Base-by-base conservation (phyloP, 1,139 yeast species). In the Zygotorulaspora mrakii region DNA sequence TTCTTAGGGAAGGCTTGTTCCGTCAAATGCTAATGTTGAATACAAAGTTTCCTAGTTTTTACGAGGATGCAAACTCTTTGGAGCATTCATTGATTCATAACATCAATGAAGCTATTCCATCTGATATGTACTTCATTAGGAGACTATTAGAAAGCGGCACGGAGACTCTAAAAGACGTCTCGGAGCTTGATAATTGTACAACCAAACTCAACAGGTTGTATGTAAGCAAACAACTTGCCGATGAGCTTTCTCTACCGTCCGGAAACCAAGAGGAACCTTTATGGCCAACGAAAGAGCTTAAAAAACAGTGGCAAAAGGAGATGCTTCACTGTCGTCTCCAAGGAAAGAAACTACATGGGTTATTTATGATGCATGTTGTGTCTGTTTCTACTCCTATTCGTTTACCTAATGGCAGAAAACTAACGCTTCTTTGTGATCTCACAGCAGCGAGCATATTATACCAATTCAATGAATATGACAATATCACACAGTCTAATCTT, bases 321-420 rank as follows among this genome's bases (percentile, higher is more conserved):
- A 31, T 22, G 7, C 20, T 18, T 3, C n/a, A 13, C 7, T 40
- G 12, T 26, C 20, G 24, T 3, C 14, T n/a, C 8, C 25, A 25
- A 2, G 28, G 35, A 12, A 40, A 43, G 20, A 21, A 5, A n/a
- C 24, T 43, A 4, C 31, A 32, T 22, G 47, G 47, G 5, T 20
- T 36, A 4, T 43, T 37, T 25, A 23, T 20, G 10, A 25, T 29
- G 1, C 58, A 54, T 33, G 25, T 41, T 17, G 17, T 54, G 7
- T 39, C 46, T n/a, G 44, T 54, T 25, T 34, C 43, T 4, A 45
- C 49, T 10, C 53, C 54, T 3, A 41, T 50, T 22, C 28, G 29
- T 9, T 17, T 42, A 11, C 18, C 40, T 2, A 33, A 35, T 23
- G 36, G 42, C 1, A 27, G 29, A 11, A 16, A 24, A 7, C 24